Conservation (phyloP, 192 early-diverging fungal species). For the Polychytrium aggregatum region DNA sequence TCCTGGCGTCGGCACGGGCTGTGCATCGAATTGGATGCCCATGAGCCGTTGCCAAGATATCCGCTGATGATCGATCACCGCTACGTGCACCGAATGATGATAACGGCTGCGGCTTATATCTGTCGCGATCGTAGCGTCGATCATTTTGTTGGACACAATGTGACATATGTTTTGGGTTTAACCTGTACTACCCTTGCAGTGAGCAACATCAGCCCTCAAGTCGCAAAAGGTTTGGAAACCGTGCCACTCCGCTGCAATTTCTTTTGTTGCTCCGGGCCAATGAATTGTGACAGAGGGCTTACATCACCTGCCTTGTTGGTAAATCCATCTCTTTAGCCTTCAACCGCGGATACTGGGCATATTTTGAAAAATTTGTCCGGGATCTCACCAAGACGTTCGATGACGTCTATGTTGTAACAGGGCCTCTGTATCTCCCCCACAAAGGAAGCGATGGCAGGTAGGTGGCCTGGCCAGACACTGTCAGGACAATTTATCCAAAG, state of each 20-base stretch:
- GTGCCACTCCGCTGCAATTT: too few relatives aligned
- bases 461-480: too few relatives aligned
- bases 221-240: too few relatives aligned
- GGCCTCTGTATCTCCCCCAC: slow-evolving; percentile 77
- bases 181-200: slow-evolving; percentile 7
- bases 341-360: slow-evolving; percentile 89
- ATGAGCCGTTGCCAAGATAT: too few relatives aligned
- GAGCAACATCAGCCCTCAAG: slow-evolving; percentile 26
- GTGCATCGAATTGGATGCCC: too few relatives aligned
- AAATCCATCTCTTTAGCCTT: slow-evolving; percentile 50
- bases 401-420: slow-evolving; percentile 79
- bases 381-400: slow-evolving; percentile 56
- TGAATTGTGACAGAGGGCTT: slow-evolving; percentile 4
- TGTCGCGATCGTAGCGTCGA: too few relatives aligned
- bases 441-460: slow-evolving; percentile 49
- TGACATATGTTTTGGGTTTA: not conserved
- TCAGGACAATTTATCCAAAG: too few relatives aligned
- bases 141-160: too few relatives aligned
- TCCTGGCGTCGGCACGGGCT: too few relatives aligned
- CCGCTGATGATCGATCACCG: too few relatives aligned
- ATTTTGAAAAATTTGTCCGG: slow-evolving; percentile 73
- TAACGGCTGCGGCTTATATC: not conserved
- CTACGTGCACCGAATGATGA: too few relatives aligned
- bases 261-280: too few relatives aligned
- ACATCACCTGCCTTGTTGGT: slow-evolving; percentile 2